A percentile compares a stretch with the other conserved stretches of the same genome.
phyloP scores from a whole-genome alignment of 2,329 filamentous ascomycete genomes.

The Graphiopsis chlorocephala region DNA sequence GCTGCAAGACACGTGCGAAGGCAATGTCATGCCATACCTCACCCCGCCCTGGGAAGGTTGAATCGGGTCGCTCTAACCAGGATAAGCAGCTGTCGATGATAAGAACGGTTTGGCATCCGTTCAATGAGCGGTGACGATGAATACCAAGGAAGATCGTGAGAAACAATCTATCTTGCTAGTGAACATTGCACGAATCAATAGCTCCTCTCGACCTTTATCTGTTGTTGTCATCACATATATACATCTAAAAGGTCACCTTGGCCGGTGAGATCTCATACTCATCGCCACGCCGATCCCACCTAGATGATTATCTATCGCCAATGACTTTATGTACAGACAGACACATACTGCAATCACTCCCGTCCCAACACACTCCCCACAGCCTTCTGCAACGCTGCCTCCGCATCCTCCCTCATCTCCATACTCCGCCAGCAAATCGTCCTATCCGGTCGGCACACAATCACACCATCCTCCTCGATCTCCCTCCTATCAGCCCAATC shows the following conservation, averaged over 20 bases:
- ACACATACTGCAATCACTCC: not conserved
- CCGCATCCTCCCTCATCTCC: conserved; percentile 21
- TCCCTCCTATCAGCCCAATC: conserved; percentile 57
- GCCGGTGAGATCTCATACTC: not conserved
- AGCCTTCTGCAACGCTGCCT: conserved; percentile 27
- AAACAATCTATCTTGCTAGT: not conserved
- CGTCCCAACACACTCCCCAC: conserved; percentile 28
- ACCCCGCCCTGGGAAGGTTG: not conserved
- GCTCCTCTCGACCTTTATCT: not conserved
- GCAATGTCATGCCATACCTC: not conserved
- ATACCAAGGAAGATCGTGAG: not conserved
- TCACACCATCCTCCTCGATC: conserved; percentile 56
- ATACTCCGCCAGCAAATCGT: conserved; percentile 56
- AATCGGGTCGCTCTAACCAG: not conserved
- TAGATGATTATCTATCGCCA: not conserved
- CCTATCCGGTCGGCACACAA: conserved; percentile 59
- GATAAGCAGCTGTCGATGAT: not conserved
- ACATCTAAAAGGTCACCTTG: not conserved
- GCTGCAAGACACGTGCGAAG: not conserved
- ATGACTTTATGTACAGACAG: not conserved
- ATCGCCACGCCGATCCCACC: not conserved
- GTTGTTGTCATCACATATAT: not conserved
- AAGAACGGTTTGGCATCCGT: not conserved
- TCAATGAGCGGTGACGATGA: not conserved
- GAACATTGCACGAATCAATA: not conserved